phyloP scores from a whole-genome alignment of 2,329 filamentous ascomycete genomes.

The Pseudodiploospora longispora region DNA sequence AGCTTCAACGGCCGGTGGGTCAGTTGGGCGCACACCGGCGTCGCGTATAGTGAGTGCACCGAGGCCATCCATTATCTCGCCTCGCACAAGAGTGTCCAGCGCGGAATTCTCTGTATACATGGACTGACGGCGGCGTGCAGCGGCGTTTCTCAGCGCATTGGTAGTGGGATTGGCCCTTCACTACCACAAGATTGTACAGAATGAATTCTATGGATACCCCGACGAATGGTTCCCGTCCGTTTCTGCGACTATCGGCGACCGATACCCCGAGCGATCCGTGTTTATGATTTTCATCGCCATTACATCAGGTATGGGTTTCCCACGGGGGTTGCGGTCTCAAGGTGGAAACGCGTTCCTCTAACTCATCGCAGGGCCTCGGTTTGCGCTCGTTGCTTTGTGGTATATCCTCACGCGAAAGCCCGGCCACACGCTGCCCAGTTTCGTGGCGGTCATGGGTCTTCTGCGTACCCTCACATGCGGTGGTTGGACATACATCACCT shows the following conservation, averaged over 20 bases:
- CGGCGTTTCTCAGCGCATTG: slow-evolving; percentile 80
- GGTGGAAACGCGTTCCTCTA: slow-evolving; percentile 1
- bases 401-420: slow-evolving; percentile 79
- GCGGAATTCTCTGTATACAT: background rate
- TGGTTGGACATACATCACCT: slow-evolving; percentile 97
- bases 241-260: slow-evolving; percentile 92
- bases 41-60: slow-evolving; percentile 61
- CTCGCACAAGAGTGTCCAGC: background rate
- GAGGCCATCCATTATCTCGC: background rate
- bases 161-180: slow-evolving; percentile 74
- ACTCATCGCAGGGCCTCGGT: slow-evolving; percentile 63
- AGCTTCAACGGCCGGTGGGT: slow-evolving; percentile 82
- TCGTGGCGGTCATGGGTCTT: slow-evolving; percentile 70
- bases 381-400: slow-evolving; percentile 84
- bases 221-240: slow-evolving; percentile 96
- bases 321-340: background rate
- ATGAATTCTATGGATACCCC: slow-evolving; percentile 91
- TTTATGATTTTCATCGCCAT: slow-evolving; percentile 98
- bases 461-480: slow-evolving; percentile 90
- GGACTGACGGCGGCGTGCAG: slow-evolving; percentile 32
- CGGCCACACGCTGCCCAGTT: slow-evolving; percentile 68
- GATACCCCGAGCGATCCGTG: slow-evolving; percentile 91
- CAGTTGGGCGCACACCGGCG: slow-evolving; percentile 74
- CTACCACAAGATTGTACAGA: slow-evolving; percentile 95
- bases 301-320: slow-evolving; percentile 60